Evolutionary conservation across 768 basidiomycete species (phyloP), one percentile per base, ranked within the genome.

Genomic region (Floccularia luteovirens): DNA sequence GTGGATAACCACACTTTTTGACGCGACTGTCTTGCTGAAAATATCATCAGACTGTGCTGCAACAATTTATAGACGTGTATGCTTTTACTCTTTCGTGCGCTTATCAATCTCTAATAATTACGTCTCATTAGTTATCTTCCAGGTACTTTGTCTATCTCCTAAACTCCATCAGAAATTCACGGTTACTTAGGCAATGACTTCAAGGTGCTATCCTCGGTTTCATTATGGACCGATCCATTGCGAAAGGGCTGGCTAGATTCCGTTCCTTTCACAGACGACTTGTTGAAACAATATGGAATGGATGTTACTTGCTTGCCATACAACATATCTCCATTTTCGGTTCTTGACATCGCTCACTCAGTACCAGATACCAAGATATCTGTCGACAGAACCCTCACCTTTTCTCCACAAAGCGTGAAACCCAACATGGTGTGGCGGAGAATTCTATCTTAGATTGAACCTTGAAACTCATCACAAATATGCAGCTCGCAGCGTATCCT

Each of bases 241-340:
- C 38, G 56, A 1, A 24, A 46, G 3, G 37, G 47, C 27, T 8
- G 6, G 8, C 32, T 14, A 2, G 55, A 63, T 17, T 48, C 69
- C 2, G 51, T 69, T n/a, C 69, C 70, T 1, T 79, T 78, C 53
- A 67, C 70, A 3, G 47, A 63, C 32, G 69, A 67, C 3, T 52
- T 79, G 2, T 52, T 60, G n/a, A 56, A 53, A 8, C 75, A 79
- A 43, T 61, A 72, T 35, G 74, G 64, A 36, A 53, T 58, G 14
- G 65, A 79, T 5, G 60, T 81, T 17, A 56, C 62, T 31, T 81
- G 77, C 46, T 55, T 82, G 8, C 80, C 79, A 1, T 84, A 68
- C 57, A 69, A 60, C 17, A 54, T 72, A 7, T 64, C 71, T 0
- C 81, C 81, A 1, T 69, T 82, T 43, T 57, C 69, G 3, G 47